Conservation (phyloP, 129 eudicot species). For the Deinandra increscens region DNA sequence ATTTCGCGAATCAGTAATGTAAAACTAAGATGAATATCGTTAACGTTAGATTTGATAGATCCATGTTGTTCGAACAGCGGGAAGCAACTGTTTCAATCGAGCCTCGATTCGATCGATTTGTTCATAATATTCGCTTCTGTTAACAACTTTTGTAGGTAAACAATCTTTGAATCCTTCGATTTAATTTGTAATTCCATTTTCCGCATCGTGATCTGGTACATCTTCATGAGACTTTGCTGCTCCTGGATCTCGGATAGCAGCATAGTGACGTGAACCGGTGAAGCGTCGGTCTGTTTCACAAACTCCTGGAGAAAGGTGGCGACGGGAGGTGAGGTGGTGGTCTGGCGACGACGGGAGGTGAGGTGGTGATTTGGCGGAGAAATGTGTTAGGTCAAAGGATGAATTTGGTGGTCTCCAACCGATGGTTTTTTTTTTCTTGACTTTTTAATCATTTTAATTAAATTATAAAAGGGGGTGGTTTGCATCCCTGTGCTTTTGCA, state of each 20-base stretch:
- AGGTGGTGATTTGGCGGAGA: too few relatives aligned
- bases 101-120: constrained; percentile 42
- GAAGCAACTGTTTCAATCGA: constrained; percentile 52
- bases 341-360: too few relatives aligned
- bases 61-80: constrained; percentile 43
- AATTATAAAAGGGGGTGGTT: too few relatives aligned
- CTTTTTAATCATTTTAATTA: too few relatives aligned
- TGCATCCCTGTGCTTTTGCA: too few relatives aligned
- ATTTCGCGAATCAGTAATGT: constrained; percentile 58
- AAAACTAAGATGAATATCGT: constrained; percentile 51
- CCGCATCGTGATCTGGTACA: constrained; percentile 60
- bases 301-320: too few relatives aligned
- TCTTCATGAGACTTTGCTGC: constrained; percentile 59
- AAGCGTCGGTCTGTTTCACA: constrained; percentile 44
- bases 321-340: too few relatives aligned
- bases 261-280: constrained; percentile 60
- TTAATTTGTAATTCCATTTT: constrained; percentile 54
- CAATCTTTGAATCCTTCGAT: constrained; percentile 34
- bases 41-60: constrained; percentile 31
- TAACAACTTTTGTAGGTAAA: constrained; percentile 22
- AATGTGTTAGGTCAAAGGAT: too few relatives aligned
- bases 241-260: constrained; percentile 53
- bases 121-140: constrained; percentile 27
- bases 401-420: too few relatives aligned
- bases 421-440: too few relatives aligned